phyloP scores from a whole-genome alignment of 352 stramenopile genomes.

The Phytophthora meadii region DNA sequence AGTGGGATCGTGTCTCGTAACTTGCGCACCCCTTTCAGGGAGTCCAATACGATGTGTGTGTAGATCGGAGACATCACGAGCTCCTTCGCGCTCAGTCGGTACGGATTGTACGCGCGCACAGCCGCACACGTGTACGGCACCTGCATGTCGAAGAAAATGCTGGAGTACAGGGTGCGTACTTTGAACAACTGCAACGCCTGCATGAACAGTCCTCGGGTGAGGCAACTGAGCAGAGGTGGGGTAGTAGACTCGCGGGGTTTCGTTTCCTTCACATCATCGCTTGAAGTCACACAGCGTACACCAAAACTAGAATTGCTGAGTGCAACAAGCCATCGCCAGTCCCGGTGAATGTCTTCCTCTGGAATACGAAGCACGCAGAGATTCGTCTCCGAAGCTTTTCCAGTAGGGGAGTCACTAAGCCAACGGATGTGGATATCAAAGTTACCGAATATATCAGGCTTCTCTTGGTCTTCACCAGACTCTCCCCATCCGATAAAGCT shows the following conservation, averaged over 20 bases:
- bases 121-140: slow-evolving; percentile 81
- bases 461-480: slow-evolving; percentile 20
- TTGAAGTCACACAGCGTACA: slow-evolving; percentile 44
- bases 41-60: slow-evolving; percentile 67
- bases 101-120: slow-evolving; percentile 85
- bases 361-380: slow-evolving; percentile 56
- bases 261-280: slow-evolving; percentile 1
- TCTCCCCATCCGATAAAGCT: slow-evolving; percentile 32
- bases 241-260: slow-evolving; percentile 1
- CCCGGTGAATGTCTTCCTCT: slow-evolving; percentile 50
- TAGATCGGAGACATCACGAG: slow-evolving; percentile 72
- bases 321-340: slow-evolving; percentile 75
- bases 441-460: slow-evolving; percentile 23
- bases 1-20: slow-evolving; percentile 68
- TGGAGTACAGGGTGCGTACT: slow-evolving; percentile 73
- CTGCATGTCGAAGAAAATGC: slow-evolving; percentile 83
- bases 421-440: slow-evolving; percentile 46
- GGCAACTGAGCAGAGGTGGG: slow-evolving; percentile 62
- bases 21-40: slow-evolving; percentile 56
- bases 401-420: slow-evolving; percentile 20
- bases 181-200: slow-evolving; percentile 77
- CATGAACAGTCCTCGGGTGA: slow-evolving; percentile 77
- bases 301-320: slow-evolving; percentile 65
- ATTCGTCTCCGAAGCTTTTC: not conserved
- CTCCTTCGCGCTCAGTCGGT: slow-evolving; percentile 55